phyloP scores from a whole-genome alignment of 352 stramenopile genomes.

The Pythium sp. region DNA sequence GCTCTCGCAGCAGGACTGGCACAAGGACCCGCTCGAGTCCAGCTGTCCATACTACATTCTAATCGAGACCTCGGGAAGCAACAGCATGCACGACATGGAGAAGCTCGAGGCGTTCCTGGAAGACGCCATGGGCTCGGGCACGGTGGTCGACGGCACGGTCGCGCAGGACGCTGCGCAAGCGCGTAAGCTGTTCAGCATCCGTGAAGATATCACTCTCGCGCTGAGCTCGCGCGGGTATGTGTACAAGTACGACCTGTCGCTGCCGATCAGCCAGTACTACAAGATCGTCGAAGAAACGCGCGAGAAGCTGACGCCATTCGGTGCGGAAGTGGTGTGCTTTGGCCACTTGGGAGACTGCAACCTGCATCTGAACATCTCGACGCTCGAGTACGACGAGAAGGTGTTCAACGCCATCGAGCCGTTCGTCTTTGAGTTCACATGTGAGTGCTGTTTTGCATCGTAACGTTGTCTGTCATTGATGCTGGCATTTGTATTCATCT shows the following conservation, averaged over 20 bases:
- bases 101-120: slow-evolving; percentile 90
- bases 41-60: slow-evolving; percentile 92
- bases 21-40: slow-evolving; percentile 63
- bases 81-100: slow-evolving; percentile 88
- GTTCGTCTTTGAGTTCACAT: slow-evolving; percentile 84
- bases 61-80: slow-evolving; percentile 94
- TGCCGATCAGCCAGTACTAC: slow-evolving; percentile 92
- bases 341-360: slow-evolving; percentile 97
- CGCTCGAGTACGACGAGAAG: slow-evolving; percentile 57
- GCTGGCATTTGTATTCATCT: neutral
- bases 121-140: slow-evolving; percentile 57
- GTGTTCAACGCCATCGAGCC: slow-evolving; percentile 68
- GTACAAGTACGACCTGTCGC: slow-evolving; percentile 98
- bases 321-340: slow-evolving; percentile 81
- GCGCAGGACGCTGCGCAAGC: slow-evolving; percentile 91
- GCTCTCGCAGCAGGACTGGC: slow-evolving; percentile 58
- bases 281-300: slow-evolving; percentile 84
- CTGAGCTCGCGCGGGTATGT: slow-evolving; percentile 86
- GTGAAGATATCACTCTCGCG: slow-evolving; percentile 92
- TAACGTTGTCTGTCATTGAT: neutral
- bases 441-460: slow-evolving; percentile 22
- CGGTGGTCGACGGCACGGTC: slow-evolving; percentile 90
- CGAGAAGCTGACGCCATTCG: slow-evolving; percentile 37
- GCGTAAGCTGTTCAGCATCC: slow-evolving; percentile 91
- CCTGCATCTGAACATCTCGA: slow-evolving; percentile 95